Evolutionary conservation across 164 flowering plant genomes (phyloP).

Genomic region (Euptelea pleiosperma): DNA sequence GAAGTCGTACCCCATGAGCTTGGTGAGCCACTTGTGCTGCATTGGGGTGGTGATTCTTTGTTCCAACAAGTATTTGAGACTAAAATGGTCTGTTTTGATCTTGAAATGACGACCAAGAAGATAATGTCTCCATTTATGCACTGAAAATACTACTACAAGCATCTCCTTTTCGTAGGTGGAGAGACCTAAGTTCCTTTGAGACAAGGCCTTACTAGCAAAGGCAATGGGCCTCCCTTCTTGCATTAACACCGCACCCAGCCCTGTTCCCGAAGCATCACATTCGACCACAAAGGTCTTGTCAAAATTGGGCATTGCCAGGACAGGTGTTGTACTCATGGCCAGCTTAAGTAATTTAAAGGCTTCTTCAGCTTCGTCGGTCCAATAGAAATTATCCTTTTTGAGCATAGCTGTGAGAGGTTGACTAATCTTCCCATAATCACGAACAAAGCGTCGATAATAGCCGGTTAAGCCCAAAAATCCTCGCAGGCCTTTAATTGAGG

Average conservation of each 20-base stretch:
- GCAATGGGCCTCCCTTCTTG: too few species aligned
- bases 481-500: background rate
- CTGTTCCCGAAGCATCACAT: constrained; percentile 10
- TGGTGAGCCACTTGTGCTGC: background rate
- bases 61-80: constrained; percentile 7
- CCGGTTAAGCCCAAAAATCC: background rate
- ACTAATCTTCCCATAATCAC: too few species aligned
- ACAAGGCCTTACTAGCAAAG: background rate
- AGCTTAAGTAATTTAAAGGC: too few species aligned
- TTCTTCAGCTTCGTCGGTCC: too few species aligned
- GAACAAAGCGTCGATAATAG: background rate
- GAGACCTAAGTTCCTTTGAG: background rate
- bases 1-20: background rate
- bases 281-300: background rate
- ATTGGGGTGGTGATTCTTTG: background rate
- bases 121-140: background rate
- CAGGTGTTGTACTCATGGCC: background rate
- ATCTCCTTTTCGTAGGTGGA: constrained; percentile 1
- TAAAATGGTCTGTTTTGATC: constrained; percentile 7
- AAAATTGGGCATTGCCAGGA: constrained; percentile 16
- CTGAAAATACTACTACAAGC: constrained; percentile 2
- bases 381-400: too few species aligned
- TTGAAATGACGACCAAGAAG: too few species aligned
- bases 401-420: too few species aligned
- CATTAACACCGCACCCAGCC: constrained; percentile 1